Evolutionary conservation across 1,284 basidiomycete species (phyloP).

Genomic region (Cutaneotrichosporon arboriforme): DNA sequence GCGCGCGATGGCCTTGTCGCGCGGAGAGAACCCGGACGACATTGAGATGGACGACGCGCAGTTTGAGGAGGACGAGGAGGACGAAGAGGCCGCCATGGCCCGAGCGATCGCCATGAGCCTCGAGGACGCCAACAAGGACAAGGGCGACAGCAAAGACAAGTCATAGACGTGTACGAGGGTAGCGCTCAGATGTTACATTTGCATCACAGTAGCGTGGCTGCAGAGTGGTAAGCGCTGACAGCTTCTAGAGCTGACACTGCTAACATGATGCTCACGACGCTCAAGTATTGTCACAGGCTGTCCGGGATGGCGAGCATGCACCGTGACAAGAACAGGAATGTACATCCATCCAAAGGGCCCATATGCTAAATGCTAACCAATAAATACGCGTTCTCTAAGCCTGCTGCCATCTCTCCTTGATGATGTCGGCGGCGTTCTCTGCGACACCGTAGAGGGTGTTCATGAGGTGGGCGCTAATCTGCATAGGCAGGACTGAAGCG

Average conservation of each 20-base stretch:
- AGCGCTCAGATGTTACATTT: constrained; percentile 3
- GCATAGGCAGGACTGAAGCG: constrained; percentile 48
- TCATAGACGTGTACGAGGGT: constrained; percentile 1
- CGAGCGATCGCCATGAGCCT: constrained; percentile 60
- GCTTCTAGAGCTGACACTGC: no score
- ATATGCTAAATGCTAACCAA: not conserved
- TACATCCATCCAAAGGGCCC: not conserved
- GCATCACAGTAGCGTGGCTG: not conserved
- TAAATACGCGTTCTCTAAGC: not conserved
- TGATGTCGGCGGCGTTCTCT: constrained; percentile 61
- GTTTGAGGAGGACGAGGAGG: constrained; percentile 38
- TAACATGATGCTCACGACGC: no score
- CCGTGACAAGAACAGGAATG: no score
- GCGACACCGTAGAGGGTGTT: constrained; percentile 61
- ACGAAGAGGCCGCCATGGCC: constrained; percentile 60
- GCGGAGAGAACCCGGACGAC: constrained; percentile 34
- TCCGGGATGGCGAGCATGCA: no score
- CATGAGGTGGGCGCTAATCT: constrained; percentile 48
- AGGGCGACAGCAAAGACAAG: constrained; percentile 16
- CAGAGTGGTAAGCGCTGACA: no score
- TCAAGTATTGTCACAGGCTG: no score
- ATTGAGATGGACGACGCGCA: constrained; percentile 30
- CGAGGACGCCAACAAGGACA: constrained; percentile 43
- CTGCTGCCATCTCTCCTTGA: constrained; percentile 42
- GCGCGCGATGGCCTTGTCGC: constrained; percentile 40